These are phyloP conservation scores for Rhizophagus prolifer DNA, from an alignment of 192 early-diverging fungal genomes.

Conservation along the genomic window DNA sequence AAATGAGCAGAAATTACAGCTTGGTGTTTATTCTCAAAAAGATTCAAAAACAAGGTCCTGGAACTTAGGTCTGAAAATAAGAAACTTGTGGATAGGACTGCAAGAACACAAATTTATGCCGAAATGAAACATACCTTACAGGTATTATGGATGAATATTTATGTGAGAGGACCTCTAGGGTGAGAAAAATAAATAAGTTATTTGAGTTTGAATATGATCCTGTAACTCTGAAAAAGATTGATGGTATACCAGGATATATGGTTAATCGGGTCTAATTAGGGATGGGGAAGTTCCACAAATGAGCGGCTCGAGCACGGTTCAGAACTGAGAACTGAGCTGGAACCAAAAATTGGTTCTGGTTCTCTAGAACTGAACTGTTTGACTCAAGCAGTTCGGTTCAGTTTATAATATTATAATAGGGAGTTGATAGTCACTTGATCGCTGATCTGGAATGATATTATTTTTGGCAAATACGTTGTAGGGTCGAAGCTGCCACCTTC, in stretches of 20 bases:
- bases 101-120: conserved; percentile 1
- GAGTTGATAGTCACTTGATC: too few species aligned
- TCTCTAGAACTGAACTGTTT: too few species aligned
- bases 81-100: conserved; percentile 16
- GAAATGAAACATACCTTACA: conserved; percentile 21
- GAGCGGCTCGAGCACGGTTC: too few species aligned
- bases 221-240: conserved; percentile 23
- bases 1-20: conserved; percentile 14
- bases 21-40: conserved; percentile 4
- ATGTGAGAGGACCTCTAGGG: conserved; percentile 19
- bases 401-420: too few species aligned
- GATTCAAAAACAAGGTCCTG: conserved; percentile 13
- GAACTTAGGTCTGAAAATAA: conserved; percentile 25
- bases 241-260: conserved; percentile 15
- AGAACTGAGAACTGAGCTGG: too few species aligned
- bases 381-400: too few species aligned
- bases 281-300: too few species aligned
- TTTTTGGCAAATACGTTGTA: too few species aligned
- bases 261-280: conserved; percentile 1
- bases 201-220: conserved; percentile 25
- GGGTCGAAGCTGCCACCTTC: too few species aligned
- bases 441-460: too few species aligned
- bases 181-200: conserved; percentile 25
- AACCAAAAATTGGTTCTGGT: too few species aligned
- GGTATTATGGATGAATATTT: conserved; percentile 15